Evolutionary conservation across 2,329 filamentous ascomycete species (phyloP), one percentile per base, ranked within the genome.

Genomic region (Microcyclospora tardicrescens): DNA sequence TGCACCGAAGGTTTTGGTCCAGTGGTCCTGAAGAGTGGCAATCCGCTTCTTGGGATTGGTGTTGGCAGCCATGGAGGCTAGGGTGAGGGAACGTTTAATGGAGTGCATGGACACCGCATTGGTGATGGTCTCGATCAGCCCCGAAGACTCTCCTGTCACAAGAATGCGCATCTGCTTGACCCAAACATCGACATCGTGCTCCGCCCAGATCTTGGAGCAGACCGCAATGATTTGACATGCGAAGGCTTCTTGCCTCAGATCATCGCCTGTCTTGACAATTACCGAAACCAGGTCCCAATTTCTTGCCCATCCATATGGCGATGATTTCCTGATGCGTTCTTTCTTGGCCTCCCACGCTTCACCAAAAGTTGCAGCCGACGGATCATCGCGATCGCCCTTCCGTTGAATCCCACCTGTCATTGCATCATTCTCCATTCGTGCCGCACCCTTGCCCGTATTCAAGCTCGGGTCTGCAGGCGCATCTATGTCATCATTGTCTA

Each of bases 211-310:
- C 62, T 80, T 83, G 54, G 82, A 73, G 61, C 84, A 91, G 10
- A 86, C 80, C 41, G 76, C 70, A 48, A 91, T 91, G 33, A 91
- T 71, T 61, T 91, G 84, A 57, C 83, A 89, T 6, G 84, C 84
- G 59, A 91, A 91, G 0, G 84, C 83, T 61, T 91, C 84, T 63
- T 91, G 84, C 36, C 84, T 72, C 44, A 91, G 65, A 61, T 91
- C 83, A 2, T 81, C 81, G 2, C 84, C 83, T 10, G 84, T 91
- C 65, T 91, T 91, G 51, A 91, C 80, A 54, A 91, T 91, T 43
- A 91, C 83, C 55, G 81, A 87, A 45, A 91, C 70, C 16, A 91
- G 69, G 53, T 91, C 84, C 84, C 84, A 91, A 55, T 86, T 89
- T 63, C 84, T 84, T 78, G 86, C 84, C 76, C 81, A 85, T 9